These are phyloP conservation scores for Penicillium diatomitis DNA, from an alignment of 495 filamentous ascomycete genomes.

Conservation along the genomic window DNA sequence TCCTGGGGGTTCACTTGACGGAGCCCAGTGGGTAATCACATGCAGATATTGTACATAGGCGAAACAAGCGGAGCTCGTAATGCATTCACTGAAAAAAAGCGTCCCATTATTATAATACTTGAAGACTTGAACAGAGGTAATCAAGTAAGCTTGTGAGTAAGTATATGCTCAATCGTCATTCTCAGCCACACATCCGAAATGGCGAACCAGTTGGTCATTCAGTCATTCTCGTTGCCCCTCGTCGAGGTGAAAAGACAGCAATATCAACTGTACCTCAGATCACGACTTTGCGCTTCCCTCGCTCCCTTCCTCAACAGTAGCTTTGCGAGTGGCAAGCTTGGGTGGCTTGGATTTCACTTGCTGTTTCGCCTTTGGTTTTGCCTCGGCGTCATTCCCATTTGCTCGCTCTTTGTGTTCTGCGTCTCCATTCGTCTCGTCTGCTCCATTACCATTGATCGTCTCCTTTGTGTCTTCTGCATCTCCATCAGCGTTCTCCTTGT, in stretches of 20 bases:
- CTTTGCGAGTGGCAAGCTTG: not conserved
- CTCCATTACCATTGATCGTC: not conserved
- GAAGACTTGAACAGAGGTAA: conserved; percentile 27
- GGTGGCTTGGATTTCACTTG: not conserved
- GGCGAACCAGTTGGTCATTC: not conserved
- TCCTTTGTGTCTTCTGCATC: not conserved
- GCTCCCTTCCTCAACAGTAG: conserved; percentile 14
- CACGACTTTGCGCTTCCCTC: conserved; percentile 4
- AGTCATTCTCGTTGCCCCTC: conserved; percentile 1
- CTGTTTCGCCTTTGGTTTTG: conserved; percentile 4
- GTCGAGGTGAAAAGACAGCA: no score
- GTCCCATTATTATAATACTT: not conserved
- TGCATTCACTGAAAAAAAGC: not conserved
- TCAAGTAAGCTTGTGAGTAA: conserved; percentile 45
- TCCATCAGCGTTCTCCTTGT: conserved; percentile 1
- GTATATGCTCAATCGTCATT: not conserved
- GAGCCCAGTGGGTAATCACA: not conserved
- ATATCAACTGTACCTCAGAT: not conserved
- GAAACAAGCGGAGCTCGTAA: not conserved
- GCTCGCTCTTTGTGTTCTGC: conserved; percentile 10
- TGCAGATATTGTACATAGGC: no score
- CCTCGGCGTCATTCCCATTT: conserved; percentile 11
- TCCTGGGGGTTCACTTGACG: not conserved
- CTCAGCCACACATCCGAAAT: no score
- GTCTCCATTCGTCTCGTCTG: not conserved